A percentile compares a stretch with the other conserved stretches of the same genome.
These are phyloP conservation scores for Paecilomyces sp. DNA, from an alignment of 2,329 filamentous ascomycete species.

Conservation along the genomic window DNA sequence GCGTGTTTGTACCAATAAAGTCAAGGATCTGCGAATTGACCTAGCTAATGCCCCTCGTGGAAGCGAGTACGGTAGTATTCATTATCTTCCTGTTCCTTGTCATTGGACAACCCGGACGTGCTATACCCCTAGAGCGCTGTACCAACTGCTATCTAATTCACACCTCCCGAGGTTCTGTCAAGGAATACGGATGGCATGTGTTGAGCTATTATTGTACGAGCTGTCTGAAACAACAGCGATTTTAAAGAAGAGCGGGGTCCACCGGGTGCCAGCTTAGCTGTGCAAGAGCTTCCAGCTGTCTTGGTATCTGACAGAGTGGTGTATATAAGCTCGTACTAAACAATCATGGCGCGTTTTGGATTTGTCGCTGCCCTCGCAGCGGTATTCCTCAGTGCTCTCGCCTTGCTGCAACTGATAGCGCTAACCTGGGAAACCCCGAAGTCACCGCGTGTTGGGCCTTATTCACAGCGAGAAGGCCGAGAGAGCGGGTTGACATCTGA, in stretches of 20 bases:
- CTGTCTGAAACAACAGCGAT: background rate
- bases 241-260: background rate
- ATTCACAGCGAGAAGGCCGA: constrained; percentile 17
- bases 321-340: background rate
- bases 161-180: background rate
- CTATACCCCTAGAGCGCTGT: background rate
- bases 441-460: constrained; percentile 9
- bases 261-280: background rate
- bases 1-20: background rate
- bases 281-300: background rate
- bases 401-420: constrained; percentile 25
- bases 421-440: constrained; percentile 11
- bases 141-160: background rate
- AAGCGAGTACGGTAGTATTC: background rate
- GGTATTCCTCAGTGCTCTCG: constrained; percentile 18
- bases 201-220: background rate
- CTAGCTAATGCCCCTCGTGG: background rate
- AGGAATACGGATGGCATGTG: background rate
- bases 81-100: background rate
- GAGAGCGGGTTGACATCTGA: constrained; percentile 12
- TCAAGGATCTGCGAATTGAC: background rate
- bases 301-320: background rate
- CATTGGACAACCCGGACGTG: background rate
- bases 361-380: constrained; percentile 17
- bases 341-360: constrained; percentile 23